Percentiles rank a stretch among this genome's conserved stretches.
Evolutionary conservation across 1,284 basidiomycete genomes (phyloP).

Genomic region (Microbotryum saponariae): DNA sequence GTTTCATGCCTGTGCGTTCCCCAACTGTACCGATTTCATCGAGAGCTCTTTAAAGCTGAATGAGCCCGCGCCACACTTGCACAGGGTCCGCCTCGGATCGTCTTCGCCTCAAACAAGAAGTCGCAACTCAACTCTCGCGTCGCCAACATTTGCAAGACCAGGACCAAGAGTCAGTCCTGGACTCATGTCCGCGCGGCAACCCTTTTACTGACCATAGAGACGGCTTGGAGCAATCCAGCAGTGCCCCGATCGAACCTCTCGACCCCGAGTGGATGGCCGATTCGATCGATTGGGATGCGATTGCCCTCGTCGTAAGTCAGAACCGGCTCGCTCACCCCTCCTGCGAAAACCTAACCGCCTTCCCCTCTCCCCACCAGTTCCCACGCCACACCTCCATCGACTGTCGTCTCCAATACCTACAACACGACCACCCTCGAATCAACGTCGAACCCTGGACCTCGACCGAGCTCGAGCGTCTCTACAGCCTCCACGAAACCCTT

Average conservation of each 20-base stretch:
- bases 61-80: neutral
- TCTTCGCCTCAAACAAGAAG: constrained; percentile 14
- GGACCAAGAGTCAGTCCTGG: neutral
- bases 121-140: constrained; percentile 18
- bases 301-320: constrained; percentile 15
- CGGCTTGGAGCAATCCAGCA: neutral
- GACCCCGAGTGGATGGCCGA: neutral
- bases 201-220: neutral
- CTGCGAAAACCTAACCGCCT: neutral
- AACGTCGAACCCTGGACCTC: neutral
- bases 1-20: constrained; percentile 10
- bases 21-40: too few species aligned
- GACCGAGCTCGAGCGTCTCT: too few species aligned
- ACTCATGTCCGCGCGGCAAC: neutral
- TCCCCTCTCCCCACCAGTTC: constrained; percentile 6
- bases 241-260: constrained; percentile 2
- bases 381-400: constrained; percentile 21
- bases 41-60: neutral
- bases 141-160: neutral
- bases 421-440: constrained; percentile 28
- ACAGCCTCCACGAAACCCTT: too few species aligned
- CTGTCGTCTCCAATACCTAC: constrained; percentile 31
- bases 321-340: neutral
- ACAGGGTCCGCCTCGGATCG: constrained; percentile 18
- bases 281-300: constrained; percentile 21